Evolutionary conservation across 805 yeast species (phyloP).

Genomic region (Lipomyces anomalus): DNA sequence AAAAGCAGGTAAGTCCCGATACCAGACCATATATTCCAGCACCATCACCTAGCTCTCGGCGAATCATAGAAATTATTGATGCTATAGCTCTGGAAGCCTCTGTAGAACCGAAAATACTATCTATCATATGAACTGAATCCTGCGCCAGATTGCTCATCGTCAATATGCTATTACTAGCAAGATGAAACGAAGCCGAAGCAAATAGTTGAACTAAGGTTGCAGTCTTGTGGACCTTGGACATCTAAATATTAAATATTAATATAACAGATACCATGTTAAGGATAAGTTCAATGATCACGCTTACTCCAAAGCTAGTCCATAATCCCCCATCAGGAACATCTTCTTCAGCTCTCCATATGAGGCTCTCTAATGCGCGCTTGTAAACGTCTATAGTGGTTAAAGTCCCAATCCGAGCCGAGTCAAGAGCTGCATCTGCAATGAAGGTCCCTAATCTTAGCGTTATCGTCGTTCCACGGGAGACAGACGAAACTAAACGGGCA

Average conservation of each 20-base stretch:
- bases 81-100: constrained; percentile 32
- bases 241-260: too few relatives aligned
- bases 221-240: constrained; percentile 15
- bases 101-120: constrained; percentile 33
- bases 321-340: constrained; percentile 29
- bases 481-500: constrained; percentile 29
- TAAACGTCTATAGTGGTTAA: constrained; percentile 29
- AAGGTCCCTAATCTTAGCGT: constrained; percentile 29
- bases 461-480: constrained; percentile 28
- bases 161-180: constrained; percentile 26
- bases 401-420: constrained; percentile 27
- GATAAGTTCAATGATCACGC: background rate
- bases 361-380: constrained; percentile 28
- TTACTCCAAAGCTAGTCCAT: constrained; percentile 26
- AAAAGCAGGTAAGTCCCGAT: constrained; percentile 30
- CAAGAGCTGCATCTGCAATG: constrained; percentile 28
- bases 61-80: constrained; percentile 26
- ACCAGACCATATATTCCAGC: constrained; percentile 29
- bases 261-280: too few relatives aligned
- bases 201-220: constrained; percentile 29
- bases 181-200: constrained; percentile 30
- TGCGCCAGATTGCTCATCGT: constrained; percentile 27
- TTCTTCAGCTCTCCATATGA: constrained; percentile 29
- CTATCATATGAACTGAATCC: constrained; percentile 30
- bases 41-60: constrained; percentile 30